Conservation (phyloP, 2,329 filamentous ascomycete species). For the Colletotrichum sp. region DNA sequence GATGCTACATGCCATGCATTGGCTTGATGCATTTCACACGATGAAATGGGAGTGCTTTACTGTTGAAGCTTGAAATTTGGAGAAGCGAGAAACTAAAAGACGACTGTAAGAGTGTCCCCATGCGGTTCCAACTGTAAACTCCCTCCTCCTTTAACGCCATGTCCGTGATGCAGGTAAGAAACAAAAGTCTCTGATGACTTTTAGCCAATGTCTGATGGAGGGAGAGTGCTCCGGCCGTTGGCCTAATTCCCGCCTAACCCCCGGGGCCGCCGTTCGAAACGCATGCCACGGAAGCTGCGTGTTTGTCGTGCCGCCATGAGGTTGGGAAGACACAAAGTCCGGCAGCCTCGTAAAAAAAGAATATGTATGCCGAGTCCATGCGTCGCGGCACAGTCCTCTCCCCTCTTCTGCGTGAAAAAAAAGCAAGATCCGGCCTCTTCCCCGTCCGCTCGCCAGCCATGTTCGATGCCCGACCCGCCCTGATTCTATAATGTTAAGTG, state of each 20-base stretch:
- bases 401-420: neutral
- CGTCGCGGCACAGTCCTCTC: neutral
- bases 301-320: neutral
- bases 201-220: neutral
- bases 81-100: neutral
- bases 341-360: neutral
- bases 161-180: constrained; percentile 2
- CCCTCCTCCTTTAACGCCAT: neutral
- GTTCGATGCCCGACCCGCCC: neutral
- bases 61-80: neutral
- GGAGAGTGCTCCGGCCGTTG: neutral
- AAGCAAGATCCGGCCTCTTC: neutral
- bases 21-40: neutral
- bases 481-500: neutral
- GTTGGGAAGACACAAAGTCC: neutral
- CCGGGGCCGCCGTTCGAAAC: neutral
- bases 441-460: neutral
- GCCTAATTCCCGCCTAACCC: neutral
- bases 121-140: neutral
- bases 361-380: neutral
- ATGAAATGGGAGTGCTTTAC: neutral
- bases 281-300: neutral
- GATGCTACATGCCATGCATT: neutral
- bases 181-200: neutral
- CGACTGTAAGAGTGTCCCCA: neutral